A percentile compares a stretch with the other conserved stretches of the same genome.
Evolutionary conservation across 129 eudicot species (phyloP).

Genomic region (Pulicaria dysenterica): DNA sequence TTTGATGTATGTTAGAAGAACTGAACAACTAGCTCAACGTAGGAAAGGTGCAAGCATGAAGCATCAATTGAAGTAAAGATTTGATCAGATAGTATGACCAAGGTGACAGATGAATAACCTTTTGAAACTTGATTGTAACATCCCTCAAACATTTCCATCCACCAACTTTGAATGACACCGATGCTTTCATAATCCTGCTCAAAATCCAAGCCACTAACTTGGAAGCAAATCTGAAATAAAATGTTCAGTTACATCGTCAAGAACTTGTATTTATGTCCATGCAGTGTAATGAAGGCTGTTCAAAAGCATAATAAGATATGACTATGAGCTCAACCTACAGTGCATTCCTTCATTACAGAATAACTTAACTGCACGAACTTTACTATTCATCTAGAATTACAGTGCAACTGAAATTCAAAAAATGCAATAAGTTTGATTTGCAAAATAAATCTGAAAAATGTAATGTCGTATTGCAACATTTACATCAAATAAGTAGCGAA

Average conservation of each 20-base stretch:
- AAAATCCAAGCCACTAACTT: slow-evolving; percentile 77
- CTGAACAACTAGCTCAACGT: slow-evolving; percentile 4
- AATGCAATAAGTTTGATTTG: slow-evolving; percentile 6
- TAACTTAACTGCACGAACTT: slow-evolving; percentile 19
- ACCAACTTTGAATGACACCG: slow-evolving; percentile 80
- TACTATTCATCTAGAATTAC: not conserved
- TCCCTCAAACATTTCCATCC: slow-evolving; percentile 99
- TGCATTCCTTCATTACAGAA: slow-evolving; percentile 11
- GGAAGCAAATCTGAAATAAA: slow-evolving; percentile 83
- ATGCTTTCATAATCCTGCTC: slow-evolving; percentile 85
- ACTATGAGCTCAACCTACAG: slow-evolving; percentile 12
- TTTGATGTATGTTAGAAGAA: slow-evolving; percentile 1
- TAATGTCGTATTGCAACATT: slow-evolving; percentile 11
- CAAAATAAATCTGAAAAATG: slow-evolving; percentile 15
- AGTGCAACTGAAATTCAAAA: slow-evolving; percentile 12
- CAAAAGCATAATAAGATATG: slow-evolving; percentile 12
- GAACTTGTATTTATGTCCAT: slow-evolving; percentile 23
- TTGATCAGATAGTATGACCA: slow-evolving; percentile 16
- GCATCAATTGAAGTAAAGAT: not conserved
- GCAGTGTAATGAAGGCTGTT: not conserved
- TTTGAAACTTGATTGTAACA: slow-evolving; percentile 75
- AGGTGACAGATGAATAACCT: slow-evolving; percentile 47
- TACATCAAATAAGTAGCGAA: slow-evolving; percentile 3
- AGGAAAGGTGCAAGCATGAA: not conserved
- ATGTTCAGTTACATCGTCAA: slow-evolving; percentile 21